Percentiles rank a stretch among this genome's conserved stretches.
phyloP scores from a whole-genome alignment of 352 stramenopile species.

The Plasmopara halstedii region DNA sequence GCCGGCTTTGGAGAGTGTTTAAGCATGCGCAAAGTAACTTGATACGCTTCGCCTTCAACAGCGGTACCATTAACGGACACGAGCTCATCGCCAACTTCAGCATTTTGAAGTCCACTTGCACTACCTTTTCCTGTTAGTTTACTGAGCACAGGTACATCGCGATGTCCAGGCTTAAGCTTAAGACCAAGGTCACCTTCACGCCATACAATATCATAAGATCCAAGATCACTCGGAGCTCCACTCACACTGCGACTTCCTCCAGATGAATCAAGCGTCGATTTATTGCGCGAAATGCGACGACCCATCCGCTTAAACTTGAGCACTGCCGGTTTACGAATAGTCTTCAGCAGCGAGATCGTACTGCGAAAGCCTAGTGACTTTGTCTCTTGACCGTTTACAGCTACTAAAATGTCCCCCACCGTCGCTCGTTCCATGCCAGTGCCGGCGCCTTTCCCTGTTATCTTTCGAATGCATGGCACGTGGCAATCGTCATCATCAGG shows the following conservation, averaged over 20 bases:
- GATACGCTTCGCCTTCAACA: constrained; percentile 75
- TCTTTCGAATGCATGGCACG: constrained; percentile 84
- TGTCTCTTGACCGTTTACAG: constrained; percentile 79
- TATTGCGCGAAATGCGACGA: constrained; percentile 55
- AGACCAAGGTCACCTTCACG: constrained; percentile 76
- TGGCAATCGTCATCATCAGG: constrained; percentile 83
- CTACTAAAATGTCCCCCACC: constrained; percentile 74
- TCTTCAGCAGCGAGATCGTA: constrained; percentile 82
- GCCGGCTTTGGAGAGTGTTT: constrained; percentile 82
- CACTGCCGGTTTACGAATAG: constrained; percentile 76
- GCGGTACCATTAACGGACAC: constrained; percentile 78
- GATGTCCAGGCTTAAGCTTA: constrained; percentile 75
- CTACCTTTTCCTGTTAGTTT: constrained; percentile 80
- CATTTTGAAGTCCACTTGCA: constrained; percentile 75
- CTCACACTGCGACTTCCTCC: constrained; percentile 21
- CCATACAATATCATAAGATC: constrained; percentile 85
- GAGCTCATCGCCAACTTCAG: constrained; percentile 72
- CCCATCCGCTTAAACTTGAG: constrained; percentile 87
- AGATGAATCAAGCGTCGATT: constrained; percentile 30
- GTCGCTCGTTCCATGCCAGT: constrained; percentile 77
- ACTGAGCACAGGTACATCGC: constrained; percentile 73
- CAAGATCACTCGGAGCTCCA: constrained; percentile 38
- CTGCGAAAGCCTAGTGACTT: constrained; percentile 78
- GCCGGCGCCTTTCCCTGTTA: constrained; percentile 72
- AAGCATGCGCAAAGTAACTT: constrained; percentile 78